These are phyloP conservation scores for Verticillium albo-atrum DNA, from an alignment of 2,329 filamentous ascomycete species.

Conservation along the genomic window DNA sequence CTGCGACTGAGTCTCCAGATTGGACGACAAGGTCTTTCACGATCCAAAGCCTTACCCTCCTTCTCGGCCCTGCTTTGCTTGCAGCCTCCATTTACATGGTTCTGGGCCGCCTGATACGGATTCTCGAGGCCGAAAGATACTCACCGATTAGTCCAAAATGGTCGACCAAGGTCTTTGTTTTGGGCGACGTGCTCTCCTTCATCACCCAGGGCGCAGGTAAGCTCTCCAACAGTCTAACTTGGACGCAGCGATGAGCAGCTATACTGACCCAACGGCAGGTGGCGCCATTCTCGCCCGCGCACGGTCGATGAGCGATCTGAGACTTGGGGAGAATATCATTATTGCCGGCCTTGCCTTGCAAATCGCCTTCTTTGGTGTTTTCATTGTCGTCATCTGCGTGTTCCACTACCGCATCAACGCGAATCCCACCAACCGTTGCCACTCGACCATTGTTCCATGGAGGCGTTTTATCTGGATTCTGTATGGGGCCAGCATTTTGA, in stretches of 20 bases:
- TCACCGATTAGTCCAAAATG: constrained; percentile 28
- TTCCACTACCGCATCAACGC: constrained; percentile 35
- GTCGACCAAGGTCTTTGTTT: constrained; percentile 51
- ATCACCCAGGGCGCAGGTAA: constrained; percentile 40
- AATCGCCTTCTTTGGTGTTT: constrained; percentile 51
- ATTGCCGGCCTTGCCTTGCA: constrained; percentile 50
- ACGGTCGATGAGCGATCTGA: constrained; percentile 13
- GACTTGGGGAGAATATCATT: constrained; percentile 40
- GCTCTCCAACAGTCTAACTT: neutral
- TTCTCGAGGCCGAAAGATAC: constrained; percentile 27
- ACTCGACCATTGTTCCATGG: constrained; percentile 20
- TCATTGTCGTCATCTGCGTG: constrained; percentile 40
- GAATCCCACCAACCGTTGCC: constrained; percentile 9
- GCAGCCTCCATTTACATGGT: constrained; percentile 49
- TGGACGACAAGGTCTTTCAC: constrained; percentile 31
- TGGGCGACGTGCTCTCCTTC: constrained; percentile 49
- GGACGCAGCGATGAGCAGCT: neutral
- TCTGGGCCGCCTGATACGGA: constrained; percentile 36
- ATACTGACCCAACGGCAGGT: neutral
- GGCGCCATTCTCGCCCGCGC: constrained; percentile 13
- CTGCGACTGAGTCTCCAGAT: constrained; percentile 33
- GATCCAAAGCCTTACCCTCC: constrained; percentile 35
- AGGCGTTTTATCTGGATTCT: constrained; percentile 21
- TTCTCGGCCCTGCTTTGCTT: constrained; percentile 42
- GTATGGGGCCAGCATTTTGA: constrained; percentile 23